Base-by-base conservation (phyloP, 305 asterid genomes). In the Solanum hybrid region DNA sequence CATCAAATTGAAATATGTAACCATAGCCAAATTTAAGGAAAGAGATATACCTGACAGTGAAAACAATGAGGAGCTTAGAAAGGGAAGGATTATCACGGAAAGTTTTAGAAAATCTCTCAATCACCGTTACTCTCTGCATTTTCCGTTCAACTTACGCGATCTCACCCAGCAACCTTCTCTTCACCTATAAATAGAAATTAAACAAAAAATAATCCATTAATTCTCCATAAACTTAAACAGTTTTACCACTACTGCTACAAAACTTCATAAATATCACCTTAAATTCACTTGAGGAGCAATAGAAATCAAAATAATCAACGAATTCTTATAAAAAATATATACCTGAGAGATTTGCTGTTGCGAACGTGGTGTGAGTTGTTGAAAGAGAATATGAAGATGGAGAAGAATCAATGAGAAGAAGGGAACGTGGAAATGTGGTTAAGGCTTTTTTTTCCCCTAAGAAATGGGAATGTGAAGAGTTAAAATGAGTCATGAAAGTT, bases 81-180 rank as follows among this genome's bases (percentile, higher is more conserved):
- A 95, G 87, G 88, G 97, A 90, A 81, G 96, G 91, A 95, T 94
- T 94, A 10, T 94, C 96, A 34, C 97, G 94, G 90, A 94, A 95
- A 22, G 89, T 94, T 73, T 94, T 91, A 7, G 96, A 94, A 89
- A 95, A 92, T 87, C 96, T 92, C 92, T 91, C 94, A 89, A 95
- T 89, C 92, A 92, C 89, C 92, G 94, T 90, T 93, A 95, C 91
- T 87, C 92, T 93, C 90, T 82, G 90, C 96, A 92, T 90, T 57
- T 88, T 89, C 82, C n/a, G 27, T 27, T 72, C 89, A n/a, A 79
- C 79, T 34, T 51, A 77, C 1, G 86, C 37, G 76, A n/a, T 88
- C 45, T 10, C 78, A 29, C 90, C 68, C 24, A 70, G 38, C 85
- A 38, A 1, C 77, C 90, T 78, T 78, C 77, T 77, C 31, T 45